Evolutionary conservation across 106 monocot genomes (phyloP), one percentile per base, ranked within the genome.

Genomic region (Dactylorhiza incarnata): DNA sequence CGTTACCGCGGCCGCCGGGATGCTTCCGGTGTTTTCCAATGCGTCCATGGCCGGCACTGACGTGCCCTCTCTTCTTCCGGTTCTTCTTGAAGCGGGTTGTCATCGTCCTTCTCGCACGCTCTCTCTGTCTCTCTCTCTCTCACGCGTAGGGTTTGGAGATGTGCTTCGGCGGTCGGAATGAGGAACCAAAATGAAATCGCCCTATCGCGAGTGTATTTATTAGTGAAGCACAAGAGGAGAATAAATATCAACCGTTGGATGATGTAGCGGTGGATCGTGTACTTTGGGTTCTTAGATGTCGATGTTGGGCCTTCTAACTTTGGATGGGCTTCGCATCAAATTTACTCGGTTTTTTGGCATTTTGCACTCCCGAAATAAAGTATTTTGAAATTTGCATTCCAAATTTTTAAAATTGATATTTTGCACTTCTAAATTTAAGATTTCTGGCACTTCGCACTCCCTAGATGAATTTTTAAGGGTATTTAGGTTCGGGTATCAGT

Each of bases 21-120:
- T 83, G 82, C 77, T 86, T 86, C 8, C 86, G 75, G 80, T 86
- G 86, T 77, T 86, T 86, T 11, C 86, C 86, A 44, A 86, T 76
- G 11, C 82, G 82, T 3, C 82, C 82, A 37, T 83, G 86, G 3
- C 86, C 82, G 52, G 82, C 86, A 74, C 82, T 83, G 45, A 83
- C 86, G 79, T 84, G 86, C 9, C 86, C 85, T 23, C 86, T 51
- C 78, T 83, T 86, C 80, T 81, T 85, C 55, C 85, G 59, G 82
- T 85, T 85, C 75, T 85, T 85, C 85, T 76, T 85, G 62, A 85
- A 82, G 13, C 82, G 78, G 49, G 85, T 85, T 10, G 85, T 85
- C 85, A 85, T 85, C 67, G 19, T 45, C 8, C 24, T 48, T 9
- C 75, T 2, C 1, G 5, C 16, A 7, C 7, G 45, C 76, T 19